These are phyloP conservation scores for Terfezia boudieri DNA, from an alignment of 495 filamentous ascomycete species.

Conservation along the genomic window DNA sequence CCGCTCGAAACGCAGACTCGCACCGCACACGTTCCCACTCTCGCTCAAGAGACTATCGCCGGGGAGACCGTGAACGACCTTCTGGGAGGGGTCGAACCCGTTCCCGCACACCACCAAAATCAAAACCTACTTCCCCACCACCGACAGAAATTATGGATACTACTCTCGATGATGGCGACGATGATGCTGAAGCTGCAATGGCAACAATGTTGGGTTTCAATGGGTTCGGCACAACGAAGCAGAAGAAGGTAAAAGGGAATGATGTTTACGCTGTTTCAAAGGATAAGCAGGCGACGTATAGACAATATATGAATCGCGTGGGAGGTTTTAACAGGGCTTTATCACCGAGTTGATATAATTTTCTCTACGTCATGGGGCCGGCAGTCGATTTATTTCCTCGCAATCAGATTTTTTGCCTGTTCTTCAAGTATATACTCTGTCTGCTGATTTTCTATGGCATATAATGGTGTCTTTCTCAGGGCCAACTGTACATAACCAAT, in stretches of 20 bases:
- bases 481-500: no score
- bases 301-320: slow-evolving; percentile 97
- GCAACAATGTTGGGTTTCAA: slow-evolving; percentile 70
- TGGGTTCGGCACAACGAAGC: slow-evolving; percentile 66
- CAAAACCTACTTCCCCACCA: slow-evolving; percentile 4
- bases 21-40: slow-evolving; percentile 1
- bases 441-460: no score
- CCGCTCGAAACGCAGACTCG: slow-evolving; percentile 11
- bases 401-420: no score
- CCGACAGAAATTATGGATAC: slow-evolving; percentile 19
- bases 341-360: slow-evolving; percentile 11
- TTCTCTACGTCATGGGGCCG: no score
- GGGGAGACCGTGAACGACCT: neutral
- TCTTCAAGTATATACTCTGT: no score
- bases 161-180: slow-evolving; percentile 25
- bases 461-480: no score
- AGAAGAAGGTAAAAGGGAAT: slow-evolving; percentile 78
- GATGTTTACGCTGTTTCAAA: slow-evolving; percentile 64
- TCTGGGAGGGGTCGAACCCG: slow-evolving; percentile 7
- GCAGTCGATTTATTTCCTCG: no score
- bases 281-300: slow-evolving; percentile 87
- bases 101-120: neutral
- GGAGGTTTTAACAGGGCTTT: slow-evolving; percentile 92
- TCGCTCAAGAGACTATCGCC: slow-evolving; percentile 5
- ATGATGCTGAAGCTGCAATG: slow-evolving; percentile 56